A percentile compares a stretch with the other conserved stretches of the same genome.
phyloP scores from a whole-genome alignment of 495 filamentous ascomycete species.

The Penicillium verhagenii region DNA sequence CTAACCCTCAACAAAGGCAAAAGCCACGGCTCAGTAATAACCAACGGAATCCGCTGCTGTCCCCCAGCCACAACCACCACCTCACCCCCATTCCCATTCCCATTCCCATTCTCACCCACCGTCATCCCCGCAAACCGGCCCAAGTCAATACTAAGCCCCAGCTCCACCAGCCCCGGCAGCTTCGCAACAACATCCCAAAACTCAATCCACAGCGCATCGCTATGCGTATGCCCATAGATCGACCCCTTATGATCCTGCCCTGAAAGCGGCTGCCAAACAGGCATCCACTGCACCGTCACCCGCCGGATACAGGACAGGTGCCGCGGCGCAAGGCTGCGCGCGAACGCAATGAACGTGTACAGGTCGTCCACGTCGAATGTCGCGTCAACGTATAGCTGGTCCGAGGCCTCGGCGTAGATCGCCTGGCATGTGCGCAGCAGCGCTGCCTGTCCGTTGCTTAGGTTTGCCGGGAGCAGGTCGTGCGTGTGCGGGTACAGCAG shows the following conservation, averaged over 20 bases:
- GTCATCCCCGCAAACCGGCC: conserved; percentile 31
- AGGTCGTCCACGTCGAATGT: conserved; percentile 44
- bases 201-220: conserved; percentile 35
- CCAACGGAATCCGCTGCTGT: conserved; percentile 27
- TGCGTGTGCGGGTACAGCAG: conserved; percentile 45
- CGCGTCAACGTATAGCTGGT: conserved; percentile 28
- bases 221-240: conserved; percentile 44
- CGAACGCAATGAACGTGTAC: conserved; percentile 42
- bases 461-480: conserved; percentile 21
- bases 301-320: conserved; percentile 20
- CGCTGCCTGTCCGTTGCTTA: conserved; percentile 23
- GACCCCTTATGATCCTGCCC: conserved; percentile 33
- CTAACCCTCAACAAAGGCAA: conserved; percentile 32
- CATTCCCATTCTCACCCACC: no score
- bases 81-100: no score
- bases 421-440: conserved; percentile 43
- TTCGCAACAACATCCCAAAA: conserved; percentile 34
- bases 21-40: conserved; percentile 32
- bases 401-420: conserved; percentile 41
- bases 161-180: conserved; percentile 17
- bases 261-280: conserved; percentile 38
- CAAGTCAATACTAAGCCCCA: conserved; percentile 35
- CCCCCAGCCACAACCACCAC: conserved; percentile 18
- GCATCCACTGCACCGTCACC: conserved; percentile 39
- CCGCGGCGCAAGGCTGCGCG: conserved; percentile 12